A percentile compares a stretch with the other conserved stretches of the same genome.
Conservation (phyloP, 495 filamentous ascomycete genomes). For the Tuber aestivum region DNA sequence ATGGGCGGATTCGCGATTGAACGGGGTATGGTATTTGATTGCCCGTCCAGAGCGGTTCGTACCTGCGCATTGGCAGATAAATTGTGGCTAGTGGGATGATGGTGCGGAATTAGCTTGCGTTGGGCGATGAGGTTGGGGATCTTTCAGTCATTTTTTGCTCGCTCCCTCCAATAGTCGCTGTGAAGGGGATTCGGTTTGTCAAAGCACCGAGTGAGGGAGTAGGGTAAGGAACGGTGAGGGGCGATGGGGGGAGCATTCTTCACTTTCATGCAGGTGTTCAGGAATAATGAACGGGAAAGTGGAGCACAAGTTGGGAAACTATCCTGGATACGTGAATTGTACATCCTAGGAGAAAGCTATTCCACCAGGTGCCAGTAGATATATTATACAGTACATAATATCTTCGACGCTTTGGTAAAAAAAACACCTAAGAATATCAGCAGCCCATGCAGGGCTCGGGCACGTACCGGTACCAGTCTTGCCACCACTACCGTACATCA, state of each 20-base stretch:
- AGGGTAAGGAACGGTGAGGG: too few species aligned
- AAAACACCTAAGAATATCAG: too few species aligned
- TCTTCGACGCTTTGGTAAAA: neutral
- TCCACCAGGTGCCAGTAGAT: neutral
- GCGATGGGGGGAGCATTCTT: neutral
- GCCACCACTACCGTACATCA: neutral
- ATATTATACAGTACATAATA: neutral
- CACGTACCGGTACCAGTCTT: neutral
- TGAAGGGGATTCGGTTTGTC: neutral
- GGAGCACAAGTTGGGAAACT: neutral
- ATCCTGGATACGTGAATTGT: neutral
- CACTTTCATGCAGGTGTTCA: neutral
- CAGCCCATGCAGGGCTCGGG: neutral
- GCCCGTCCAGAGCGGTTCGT: neutral
- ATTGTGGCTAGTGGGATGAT: neutral
- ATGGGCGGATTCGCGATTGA: neutral
- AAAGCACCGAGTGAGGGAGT: too few species aligned
- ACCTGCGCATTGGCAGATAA: neutral
- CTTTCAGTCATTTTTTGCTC: neutral
- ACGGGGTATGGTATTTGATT: neutral
- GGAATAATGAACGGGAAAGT: neutral
- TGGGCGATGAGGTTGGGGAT: neutral
- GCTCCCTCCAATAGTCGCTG: neutral
- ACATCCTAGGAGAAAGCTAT: neutral
- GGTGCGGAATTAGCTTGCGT: neutral